Evolutionary conservation across 2,329 filamentous ascomycete species (phyloP), one percentile per base, ranked within the genome.

Genomic region (Ascosphaera apis): DNA sequence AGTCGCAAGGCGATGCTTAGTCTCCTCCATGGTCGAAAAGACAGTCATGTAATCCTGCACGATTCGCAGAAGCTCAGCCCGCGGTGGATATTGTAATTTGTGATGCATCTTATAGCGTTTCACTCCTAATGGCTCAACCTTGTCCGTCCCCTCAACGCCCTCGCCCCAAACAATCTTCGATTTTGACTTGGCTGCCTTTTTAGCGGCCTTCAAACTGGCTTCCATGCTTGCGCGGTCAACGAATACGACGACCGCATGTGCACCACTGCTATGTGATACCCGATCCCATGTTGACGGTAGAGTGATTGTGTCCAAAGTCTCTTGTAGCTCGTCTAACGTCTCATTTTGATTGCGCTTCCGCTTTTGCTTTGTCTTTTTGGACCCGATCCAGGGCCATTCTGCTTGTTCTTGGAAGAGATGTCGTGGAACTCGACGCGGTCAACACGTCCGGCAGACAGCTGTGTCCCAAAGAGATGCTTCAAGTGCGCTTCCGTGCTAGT

Each of bases 21-120:
- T 63, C 67, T 78, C 58, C 63, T 80, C 58, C 50, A 68, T 58
- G 65, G 77, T 54, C 17, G 56, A 53, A 59, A 83, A 95, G n/a
- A 72, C 63, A 15, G 69, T 67, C 66, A 95, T 91, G 61, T 83
- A 95, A 25, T 74, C 71, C 49, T 93, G 83, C 16, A 92, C 76
- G 3, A 72, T 67, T 28, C 63, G 58, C 48, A 91, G 73, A n/a
- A 91, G 64, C 15, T 63, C 57, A 9, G 61, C 56, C 31, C 68
- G 69, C 39, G 75, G 62, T 0, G 84, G 81, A 48, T 79, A 88
- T 6, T 67, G 67, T 8, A 86, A 61, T 30, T 65, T 63, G 43
- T 80, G 68, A 54, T 92, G 83, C 3, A 52, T 77, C 69, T 44
- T 62, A 54, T 70, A 58, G 30, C 51, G 47, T 18, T 46, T 39